A percentile compares a stretch with the other conserved stretches of the same genome.
Conservation (phyloP, 176 grass and related monocot species). For the Elymus sibiricus region DNA sequence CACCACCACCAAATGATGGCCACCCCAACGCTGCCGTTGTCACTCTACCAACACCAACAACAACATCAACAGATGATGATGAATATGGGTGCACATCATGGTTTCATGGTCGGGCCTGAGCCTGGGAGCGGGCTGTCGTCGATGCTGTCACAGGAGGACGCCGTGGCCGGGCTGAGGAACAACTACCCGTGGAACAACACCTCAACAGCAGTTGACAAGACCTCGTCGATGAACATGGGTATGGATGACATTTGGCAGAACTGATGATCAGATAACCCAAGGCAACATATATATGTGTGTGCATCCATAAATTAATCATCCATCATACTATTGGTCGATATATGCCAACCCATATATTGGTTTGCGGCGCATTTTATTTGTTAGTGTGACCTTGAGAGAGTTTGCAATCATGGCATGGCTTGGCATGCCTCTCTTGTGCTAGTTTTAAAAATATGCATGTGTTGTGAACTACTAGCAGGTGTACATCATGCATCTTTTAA, state of each 20-base stretch:
- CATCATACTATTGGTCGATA: neutral
- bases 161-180: neutral
- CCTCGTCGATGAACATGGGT: neutral
- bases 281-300: neutral
- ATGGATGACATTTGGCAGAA: constrained; percentile 17
- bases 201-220: neutral
- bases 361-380: neutral
- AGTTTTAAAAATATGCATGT: neutral
- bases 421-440: neutral
- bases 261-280: neutral
- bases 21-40: too few species aligned
- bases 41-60: neutral
- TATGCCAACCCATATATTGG: neutral
- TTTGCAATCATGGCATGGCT: neutral
- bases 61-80: neutral
- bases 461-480: neutral
- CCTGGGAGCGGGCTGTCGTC: neutral
- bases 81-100: neutral
- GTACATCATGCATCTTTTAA: neutral
- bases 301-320: neutral
- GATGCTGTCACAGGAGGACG: constrained; percentile 24
- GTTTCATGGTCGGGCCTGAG: neutral
- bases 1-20: neutral
- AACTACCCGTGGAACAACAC: neutral
- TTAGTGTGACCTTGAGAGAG: neutral